phyloP scores from a whole-genome alignment of 805 yeast species.

The Saccharomycopsis oosterbeekiorum region DNA sequence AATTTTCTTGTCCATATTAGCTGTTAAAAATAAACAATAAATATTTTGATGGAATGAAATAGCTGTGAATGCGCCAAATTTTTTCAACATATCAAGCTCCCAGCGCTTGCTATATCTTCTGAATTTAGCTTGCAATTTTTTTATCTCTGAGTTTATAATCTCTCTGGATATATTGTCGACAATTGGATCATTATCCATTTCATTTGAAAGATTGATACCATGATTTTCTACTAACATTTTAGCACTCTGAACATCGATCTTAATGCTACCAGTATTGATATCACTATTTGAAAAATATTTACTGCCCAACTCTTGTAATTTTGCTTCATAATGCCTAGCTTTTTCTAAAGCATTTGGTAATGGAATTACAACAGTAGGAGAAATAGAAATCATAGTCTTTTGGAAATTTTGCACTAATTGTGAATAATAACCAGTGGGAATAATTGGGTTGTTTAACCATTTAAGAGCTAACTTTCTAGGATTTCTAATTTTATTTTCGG shows the following conservation, averaged over 20 bases:
- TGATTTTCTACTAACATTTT: background rate
- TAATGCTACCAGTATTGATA: background rate
- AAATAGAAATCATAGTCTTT: conserved; percentile 58
- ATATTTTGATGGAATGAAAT: conserved; percentile 73
- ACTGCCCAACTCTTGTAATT: background rate
- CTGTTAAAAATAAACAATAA: conserved; percentile 69
- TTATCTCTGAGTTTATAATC: conserved; percentile 14
- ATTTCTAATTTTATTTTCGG: conserved; percentile 17
- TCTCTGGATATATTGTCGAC: background rate
- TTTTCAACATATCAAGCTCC: conserved; percentile 35
- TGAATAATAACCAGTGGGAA: conserved; percentile 25
- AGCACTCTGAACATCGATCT: conserved; percentile 1
- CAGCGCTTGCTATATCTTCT: conserved; percentile 43
- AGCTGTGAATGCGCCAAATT: conserved; percentile 44
- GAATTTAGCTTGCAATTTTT: conserved; percentile 25
- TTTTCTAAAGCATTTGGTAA: conserved; percentile 53
- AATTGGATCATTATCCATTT: background rate
- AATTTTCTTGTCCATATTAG: conserved; percentile 72
- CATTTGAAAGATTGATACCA: conserved; percentile 1
- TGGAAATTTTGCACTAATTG: conserved; percentile 33
- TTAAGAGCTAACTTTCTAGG: conserved; percentile 6
- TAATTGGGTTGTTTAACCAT: background rate
- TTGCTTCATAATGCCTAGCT: conserved; percentile 35
- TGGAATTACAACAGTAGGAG: conserved; percentile 74
- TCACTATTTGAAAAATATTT: background rate